Conservation (phyloP, 495 filamentous ascomycete genomes). For the Aspergillus hancockii region DNA sequence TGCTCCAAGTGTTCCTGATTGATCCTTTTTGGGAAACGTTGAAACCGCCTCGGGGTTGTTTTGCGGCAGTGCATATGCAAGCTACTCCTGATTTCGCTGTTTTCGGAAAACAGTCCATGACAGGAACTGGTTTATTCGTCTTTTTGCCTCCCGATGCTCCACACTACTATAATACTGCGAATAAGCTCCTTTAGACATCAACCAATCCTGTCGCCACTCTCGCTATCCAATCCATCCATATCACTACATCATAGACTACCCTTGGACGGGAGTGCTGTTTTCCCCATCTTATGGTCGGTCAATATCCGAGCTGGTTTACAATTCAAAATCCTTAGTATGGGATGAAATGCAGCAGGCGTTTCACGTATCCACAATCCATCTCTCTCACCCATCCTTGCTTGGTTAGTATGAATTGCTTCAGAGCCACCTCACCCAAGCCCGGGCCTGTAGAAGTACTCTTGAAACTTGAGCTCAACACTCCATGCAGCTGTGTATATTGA, state of each 20-base stretch:
- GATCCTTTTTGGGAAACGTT: constrained; percentile 9
- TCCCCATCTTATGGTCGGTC: not conserved
- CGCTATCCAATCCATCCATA: not conserved
- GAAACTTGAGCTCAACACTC: not conserved
- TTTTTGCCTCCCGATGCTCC: constrained; percentile 5
- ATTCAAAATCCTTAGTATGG: not conserved
- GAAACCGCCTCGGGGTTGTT: constrained; percentile 9
- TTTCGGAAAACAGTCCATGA: not conserved
- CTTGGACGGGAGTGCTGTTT: not conserved
- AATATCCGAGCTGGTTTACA: not conserved
- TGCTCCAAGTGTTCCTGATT: constrained; percentile 5
- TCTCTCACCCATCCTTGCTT: not conserved
- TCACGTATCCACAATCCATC: not conserved
- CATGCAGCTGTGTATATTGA: not conserved
- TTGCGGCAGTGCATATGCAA: constrained; percentile 20
- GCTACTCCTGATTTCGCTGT: constrained; percentile 10
- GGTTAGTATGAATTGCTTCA: not conserved
- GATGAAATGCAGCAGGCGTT: not conserved
- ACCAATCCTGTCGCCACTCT: constrained; percentile 3
- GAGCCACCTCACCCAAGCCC: not conserved
- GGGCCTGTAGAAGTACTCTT: not conserved
- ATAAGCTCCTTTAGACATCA: constrained; percentile 8
- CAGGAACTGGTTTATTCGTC: constrained; percentile 8
- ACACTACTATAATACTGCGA: constrained; percentile 16
- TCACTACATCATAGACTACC: not conserved